Conservation (phyloP, 768 basidiomycete species). For the Lactarius tabidus region DNA sequence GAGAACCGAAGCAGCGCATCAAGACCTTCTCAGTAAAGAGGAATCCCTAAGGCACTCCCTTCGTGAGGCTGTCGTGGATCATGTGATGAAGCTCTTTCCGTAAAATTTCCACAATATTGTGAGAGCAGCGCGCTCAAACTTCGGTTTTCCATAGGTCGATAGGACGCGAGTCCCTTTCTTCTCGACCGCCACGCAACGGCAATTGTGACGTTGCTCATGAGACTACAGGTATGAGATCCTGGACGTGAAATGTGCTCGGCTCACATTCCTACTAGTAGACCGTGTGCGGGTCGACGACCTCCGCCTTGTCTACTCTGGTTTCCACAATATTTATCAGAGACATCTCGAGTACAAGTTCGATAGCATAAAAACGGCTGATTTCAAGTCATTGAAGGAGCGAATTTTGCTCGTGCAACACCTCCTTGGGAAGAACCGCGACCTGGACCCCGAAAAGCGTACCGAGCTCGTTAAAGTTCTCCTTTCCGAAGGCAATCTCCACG, state of each 20-base stretch:
- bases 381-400: background rate
- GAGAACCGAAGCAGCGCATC: background rate
- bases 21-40: background rate
- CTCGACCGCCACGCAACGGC: background rate
- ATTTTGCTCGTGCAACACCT: background rate
- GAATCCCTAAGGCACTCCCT: background rate
- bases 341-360: background rate
- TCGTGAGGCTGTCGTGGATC: background rate
- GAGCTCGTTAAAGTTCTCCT: background rate
- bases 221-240: background rate
- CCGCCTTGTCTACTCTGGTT: background rate
- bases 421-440: background rate
- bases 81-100: background rate
- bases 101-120: background rate
- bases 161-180: background rate
- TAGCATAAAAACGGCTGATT: background rate
- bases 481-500: background rate
- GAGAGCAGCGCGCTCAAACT: background rate
- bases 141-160: background rate
- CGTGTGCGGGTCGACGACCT: background rate
- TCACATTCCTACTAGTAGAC: background rate
- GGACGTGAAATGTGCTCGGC: background rate
- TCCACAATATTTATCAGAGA: background rate
- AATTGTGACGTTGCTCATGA: background rate
- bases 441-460: background rate